Evolutionary conservation across 768 basidiomycete genomes (phyloP), one percentile per base, ranked within the genome.

Genomic region (Multifurca ochricompacta): DNA sequence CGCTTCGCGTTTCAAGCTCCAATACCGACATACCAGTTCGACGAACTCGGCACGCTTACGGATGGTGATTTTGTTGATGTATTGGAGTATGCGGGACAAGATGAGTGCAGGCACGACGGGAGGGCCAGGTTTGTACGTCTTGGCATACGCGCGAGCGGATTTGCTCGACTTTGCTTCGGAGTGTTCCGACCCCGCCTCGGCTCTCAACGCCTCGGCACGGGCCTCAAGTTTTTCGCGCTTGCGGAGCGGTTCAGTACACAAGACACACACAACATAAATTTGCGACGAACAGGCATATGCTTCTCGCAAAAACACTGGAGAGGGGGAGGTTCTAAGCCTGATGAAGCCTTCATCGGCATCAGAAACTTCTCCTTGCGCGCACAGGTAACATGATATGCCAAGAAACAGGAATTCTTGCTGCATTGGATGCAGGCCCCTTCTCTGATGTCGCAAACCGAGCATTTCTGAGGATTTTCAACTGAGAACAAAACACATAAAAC

Each of bases 381-480:
- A 65, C 96, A 99, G 0, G 95, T 94, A 1, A 87, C 79, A 66
- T 99, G 96, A 63, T 96, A 99, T 0, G 96, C 94, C 14, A 87
- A 76, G 67, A 90, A 93, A 71, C 96, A 98, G 1, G 82, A 85
- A 2, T 79, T 74, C 69, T 91, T 95, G 49, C 83, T 85, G 68
- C 96, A 99, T 68, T 98, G 96, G 40, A 99, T 95, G 67, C 95
- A 97, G 0, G 95, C 94, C 5, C 95, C 95, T 47, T 75, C 70
- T 55, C 68, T 72, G 54, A 71, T 70, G 62, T 59, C 79, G 62
- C 85, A 87, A 35, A 87, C 66, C 5, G 79, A 79, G 63, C 85
- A 87, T 66, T 80, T 87, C 76, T 72, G 43, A 3, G 35, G 25
- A 3, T 46, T 9, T 28, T 50, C 16, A 55, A 34, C 1, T 47